Evolutionary conservation across 2,329 filamentous ascomycete species (phyloP).

Genomic region (Rhinocladiella mackenziei): DNA sequence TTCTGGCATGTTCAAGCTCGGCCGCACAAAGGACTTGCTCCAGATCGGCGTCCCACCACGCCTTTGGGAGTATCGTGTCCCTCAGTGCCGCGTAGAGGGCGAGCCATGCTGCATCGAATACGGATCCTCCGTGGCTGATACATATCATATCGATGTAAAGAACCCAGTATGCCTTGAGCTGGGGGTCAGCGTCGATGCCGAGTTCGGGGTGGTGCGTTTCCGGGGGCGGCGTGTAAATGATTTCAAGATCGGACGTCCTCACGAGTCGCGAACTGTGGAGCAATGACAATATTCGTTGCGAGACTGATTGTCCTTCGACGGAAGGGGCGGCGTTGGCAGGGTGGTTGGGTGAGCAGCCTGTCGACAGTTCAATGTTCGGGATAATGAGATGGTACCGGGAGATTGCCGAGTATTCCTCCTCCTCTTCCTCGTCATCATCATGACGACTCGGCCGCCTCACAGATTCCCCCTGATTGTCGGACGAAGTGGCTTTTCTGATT

Average conservation of each 20-base stretch:
- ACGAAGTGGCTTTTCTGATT: conserved; percentile 32
- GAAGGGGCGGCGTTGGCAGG: conserved; percentile 69
- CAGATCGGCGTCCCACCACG: conserved; percentile 77
- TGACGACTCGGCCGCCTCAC: conserved; percentile 1
- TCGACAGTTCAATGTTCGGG: conserved; percentile 88
- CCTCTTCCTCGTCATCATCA: conserved; percentile 43
- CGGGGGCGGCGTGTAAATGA: conserved; percentile 58
- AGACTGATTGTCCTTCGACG: conserved; percentile 76
- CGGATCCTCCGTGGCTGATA: conserved; percentile 69
- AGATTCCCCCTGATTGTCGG: conserved; percentile 6
- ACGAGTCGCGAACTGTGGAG: conserved; percentile 69
- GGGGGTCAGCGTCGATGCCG: conserved; percentile 44
- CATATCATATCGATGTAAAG: conserved; percentile 95
- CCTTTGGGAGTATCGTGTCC: conserved; percentile 71
- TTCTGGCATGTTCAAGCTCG: conserved; percentile 49
- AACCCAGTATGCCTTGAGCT: conserved; percentile 85
- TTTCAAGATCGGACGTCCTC: conserved; percentile 63
- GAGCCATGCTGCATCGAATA: conserved; percentile 87
- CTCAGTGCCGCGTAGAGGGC: conserved; percentile 74
- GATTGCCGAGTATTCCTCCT: conserved; percentile 37
- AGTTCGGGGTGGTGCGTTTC: conserved; percentile 30
- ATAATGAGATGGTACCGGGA: conserved; percentile 66
- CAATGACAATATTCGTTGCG: conserved; percentile 71
- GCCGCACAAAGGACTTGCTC: conserved; percentile 75
- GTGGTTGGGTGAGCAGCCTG: conserved; percentile 82